A percentile compares a stretch with the other conserved stretches of the same genome.
These are phyloP conservation scores for Mycena rebaudengoi DNA, from an alignment of 768 basidiomycete species.

Conservation along the genomic window DNA sequence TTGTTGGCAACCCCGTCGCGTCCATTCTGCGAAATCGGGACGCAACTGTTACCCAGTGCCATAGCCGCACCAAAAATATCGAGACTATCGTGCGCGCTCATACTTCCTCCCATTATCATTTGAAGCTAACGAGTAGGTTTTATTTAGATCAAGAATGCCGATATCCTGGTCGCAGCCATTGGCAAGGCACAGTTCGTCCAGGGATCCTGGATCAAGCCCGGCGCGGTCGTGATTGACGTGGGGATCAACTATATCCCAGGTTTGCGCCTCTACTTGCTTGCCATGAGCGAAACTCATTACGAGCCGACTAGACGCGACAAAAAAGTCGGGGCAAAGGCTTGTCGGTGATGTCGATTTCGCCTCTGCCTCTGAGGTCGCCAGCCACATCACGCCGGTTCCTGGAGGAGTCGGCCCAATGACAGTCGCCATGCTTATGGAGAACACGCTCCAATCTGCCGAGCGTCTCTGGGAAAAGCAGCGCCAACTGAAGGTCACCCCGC, in stretches of 20 bases:
- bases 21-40: conserved; percentile 90
- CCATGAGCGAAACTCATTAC: not conserved
- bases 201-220: conserved; percentile 95
- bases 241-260: conserved; percentile 97
- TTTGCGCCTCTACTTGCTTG: conserved; percentile 36
- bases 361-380: conserved; percentile 79
- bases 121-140: too few species aligned
- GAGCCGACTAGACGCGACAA: conserved; percentile 70
- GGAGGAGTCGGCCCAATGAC: conserved; percentile 99
- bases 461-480: conserved; percentile 78
- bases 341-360: conserved; percentile 95
- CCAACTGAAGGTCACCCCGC: conserved; percentile 75
- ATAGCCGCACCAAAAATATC: conserved; percentile 88
- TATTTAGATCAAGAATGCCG: conserved; percentile 79
- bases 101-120: too few species aligned
- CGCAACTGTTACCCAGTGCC: conserved; percentile 98
- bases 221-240: conserved; percentile 96
- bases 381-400: conserved; percentile 95
- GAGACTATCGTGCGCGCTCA: conserved; percentile 77
- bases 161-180: conserved; percentile 96
- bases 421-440: conserved; percentile 97
- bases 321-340: conserved; percentile 94
- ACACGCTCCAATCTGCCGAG: conserved; percentile 87
- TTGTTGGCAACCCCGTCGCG: conserved; percentile 95
- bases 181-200: conserved; percentile 91